Evolutionary conservation across 2,329 filamentous ascomycete genomes (phyloP), one percentile per base, ranked within the genome.

Genomic region (Cryphonectria radicalis): DNA sequence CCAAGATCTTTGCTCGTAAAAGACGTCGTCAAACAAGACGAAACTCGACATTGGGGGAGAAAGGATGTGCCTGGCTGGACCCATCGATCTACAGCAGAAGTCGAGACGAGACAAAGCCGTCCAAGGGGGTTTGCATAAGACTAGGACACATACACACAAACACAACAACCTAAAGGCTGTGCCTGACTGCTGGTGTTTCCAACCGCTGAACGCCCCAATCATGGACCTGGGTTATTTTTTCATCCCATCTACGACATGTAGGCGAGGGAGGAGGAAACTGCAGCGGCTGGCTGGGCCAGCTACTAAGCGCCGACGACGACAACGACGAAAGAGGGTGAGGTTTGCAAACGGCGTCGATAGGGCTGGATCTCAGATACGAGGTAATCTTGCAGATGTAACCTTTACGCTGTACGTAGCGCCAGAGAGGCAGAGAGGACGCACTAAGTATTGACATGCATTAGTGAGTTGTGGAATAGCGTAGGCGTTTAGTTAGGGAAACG

Each of bases 91-190:
- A 60, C 66, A 50, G 22, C 60, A 50, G 22, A 65, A 71, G 69
- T 71, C 69, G 60, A 71, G 69, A 71, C 69, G 69, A 71, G 69
- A 71, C 69, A 71, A 60, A 62, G 69, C 43, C 46, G 69, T 40
- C 68, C 66, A 68, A 50, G 65, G 8, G 60, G 50, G 68, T 46
- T 55, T 55, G 65, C 62, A 70, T 68, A 57, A 42, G 19, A 50
- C 46, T 8, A 22, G 19, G 57, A 70, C 43, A 70, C 50, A 46
- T 8, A 50, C 22, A n/a, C 43, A n/a, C 43, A 6, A 32, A 28
- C 60, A 43, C 66, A 57, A 57, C 43, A 57, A 59, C 57, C 28
- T 42, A 62, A 62, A 60, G 40, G 42, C 32, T 63, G 55, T 32
- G 66, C 62, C 55, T 71, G 19, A 66, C 66, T 71, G 66, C 19